Base-by-base conservation (phyloP, 2,329 filamentous ascomycete genomes). In the Incumbomyces lentus region DNA sequence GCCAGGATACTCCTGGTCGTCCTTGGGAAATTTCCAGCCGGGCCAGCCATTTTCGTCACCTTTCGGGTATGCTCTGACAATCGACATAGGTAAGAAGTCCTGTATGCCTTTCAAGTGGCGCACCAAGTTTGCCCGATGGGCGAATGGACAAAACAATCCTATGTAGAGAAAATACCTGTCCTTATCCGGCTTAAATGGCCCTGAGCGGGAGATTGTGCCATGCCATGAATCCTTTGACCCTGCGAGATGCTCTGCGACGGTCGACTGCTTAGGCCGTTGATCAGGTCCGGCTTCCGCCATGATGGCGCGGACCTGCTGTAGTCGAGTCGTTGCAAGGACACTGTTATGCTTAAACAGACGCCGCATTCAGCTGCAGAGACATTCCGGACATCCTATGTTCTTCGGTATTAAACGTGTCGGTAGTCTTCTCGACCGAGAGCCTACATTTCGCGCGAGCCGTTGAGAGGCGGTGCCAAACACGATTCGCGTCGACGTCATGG, bases 31-130 rank as follows among this genome's bases (percentile, higher is more conserved):
- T 26, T 69, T 67, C 76, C 76, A 81, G 12, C 77, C 79, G 0
- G 76, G 75, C 75, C 77, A 82, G 30, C 79, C 79, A 6, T 73
- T 71, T 14, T 73, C 69, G 53, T 80, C 72, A 42, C 78, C 79
- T 58, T 84, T 84, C 0, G 81, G 81, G 51, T 83, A 84, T 0
- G 80, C 74, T 53, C 75, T 75, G 1, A 83, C 78, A 3, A 82
- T 66, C 1, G 74, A 78, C 16, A 79, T 56, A 5, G 72, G 67
- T 6, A 50, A 72, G 31, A 74, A 64, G 10, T 70, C 61, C 30
- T 73, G 65, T 2, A 82, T 68, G 30, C 74, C 73, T 56, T 79
- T 78, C 40, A 82, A 64, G 40, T 78, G 68, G 4, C 76, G 68
- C 7, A 77, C 66, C 10, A 82, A 62, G 53, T 78, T 79, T 13